Percentiles rank a stretch among this genome's conserved stretches.
Conservation (phyloP, 2,329 filamentous ascomycete species). For the Curvularia spicifera region DNA sequence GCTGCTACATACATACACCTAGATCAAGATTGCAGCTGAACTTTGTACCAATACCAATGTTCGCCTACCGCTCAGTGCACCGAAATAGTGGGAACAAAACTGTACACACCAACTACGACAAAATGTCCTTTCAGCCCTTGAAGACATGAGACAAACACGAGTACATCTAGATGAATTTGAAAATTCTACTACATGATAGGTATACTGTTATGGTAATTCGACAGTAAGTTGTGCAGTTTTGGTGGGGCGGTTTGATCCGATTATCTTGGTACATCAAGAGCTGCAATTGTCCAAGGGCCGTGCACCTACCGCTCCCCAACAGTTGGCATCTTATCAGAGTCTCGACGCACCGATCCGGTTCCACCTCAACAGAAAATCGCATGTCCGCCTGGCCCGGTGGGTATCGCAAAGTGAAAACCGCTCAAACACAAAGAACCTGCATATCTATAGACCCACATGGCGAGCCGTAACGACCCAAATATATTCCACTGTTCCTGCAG, state of each 20-base stretch:
- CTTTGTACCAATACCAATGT: not conserved
- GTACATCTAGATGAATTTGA: too few species aligned
- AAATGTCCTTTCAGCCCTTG: too few species aligned
- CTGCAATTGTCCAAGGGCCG: not conserved
- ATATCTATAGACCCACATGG: not conserved
- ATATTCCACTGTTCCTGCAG: constrained; percentile 7
- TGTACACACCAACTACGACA: not conserved
- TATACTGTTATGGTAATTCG: too few species aligned
- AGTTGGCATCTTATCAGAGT: not conserved
- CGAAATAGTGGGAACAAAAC: too few species aligned
- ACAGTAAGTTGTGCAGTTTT: too few species aligned
- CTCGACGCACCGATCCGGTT: not conserved
- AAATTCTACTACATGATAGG: too few species aligned
- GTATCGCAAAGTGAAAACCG: not conserved
- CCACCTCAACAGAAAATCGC: constrained; percentile 1
- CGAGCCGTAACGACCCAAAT: not conserved
- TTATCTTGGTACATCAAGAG: too few species aligned
- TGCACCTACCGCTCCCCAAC: not conserved
- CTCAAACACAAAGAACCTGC: not conserved
- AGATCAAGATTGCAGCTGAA: not conserved
- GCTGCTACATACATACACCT: not conserved
- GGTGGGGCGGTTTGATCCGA: too few species aligned
- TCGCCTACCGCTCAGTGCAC: not conserved
- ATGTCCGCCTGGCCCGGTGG: not conserved
- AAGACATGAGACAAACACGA: too few species aligned